Base-by-base conservation (phyloP, 106 monocot species). In the Cymbidium sinense region DNA sequence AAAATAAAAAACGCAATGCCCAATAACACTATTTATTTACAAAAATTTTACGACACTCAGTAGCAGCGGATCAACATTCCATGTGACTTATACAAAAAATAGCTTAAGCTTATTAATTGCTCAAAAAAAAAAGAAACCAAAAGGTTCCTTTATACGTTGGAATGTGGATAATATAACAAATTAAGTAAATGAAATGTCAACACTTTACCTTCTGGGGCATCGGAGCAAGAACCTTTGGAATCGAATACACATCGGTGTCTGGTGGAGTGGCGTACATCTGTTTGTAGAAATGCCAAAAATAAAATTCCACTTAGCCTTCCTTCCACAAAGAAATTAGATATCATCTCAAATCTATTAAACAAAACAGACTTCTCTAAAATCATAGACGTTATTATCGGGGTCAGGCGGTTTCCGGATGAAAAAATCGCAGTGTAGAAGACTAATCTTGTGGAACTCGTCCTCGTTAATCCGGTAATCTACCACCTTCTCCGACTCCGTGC, bases 391-490 rank as follows among this genome's bases (percentile, higher is more conserved):
- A 21, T 87, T 72, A 50, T 98, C 96, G 6, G 96, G 90, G 78
- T 98, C 96, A 12, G 94, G 96, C 7, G 89, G 91, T 79, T 84
- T 98, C 65, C 96, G 64, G 78, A 98, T 92, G 79, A 98, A 92
- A 79, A 98, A 98, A 80, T 96, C 96, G 37, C 96, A 96, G 71
- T 94, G 88, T 5, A 89, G 78, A 4, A 96, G 88, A 28, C 86
- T 81, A 51, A 96, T 96, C 85, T 94, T 96, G 81, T 96, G 96
- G 82, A 96, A 96, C 73, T 96, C 96, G 15, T 96, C 96, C 86
- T 96, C 96, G 39, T 96, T 86, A 67, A 96, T 94, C 50, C 88
- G 72, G 79, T 98, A 98, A 70, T 94, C 85, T 18, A 98, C 96
- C 20, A 98, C 90, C 75, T 83, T 85, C 72, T 98, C 96, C 73